Base-by-base conservation (phyloP, 202 grass and related monocot species). In the Bolboschoenoplectus hybrid region DNA sequence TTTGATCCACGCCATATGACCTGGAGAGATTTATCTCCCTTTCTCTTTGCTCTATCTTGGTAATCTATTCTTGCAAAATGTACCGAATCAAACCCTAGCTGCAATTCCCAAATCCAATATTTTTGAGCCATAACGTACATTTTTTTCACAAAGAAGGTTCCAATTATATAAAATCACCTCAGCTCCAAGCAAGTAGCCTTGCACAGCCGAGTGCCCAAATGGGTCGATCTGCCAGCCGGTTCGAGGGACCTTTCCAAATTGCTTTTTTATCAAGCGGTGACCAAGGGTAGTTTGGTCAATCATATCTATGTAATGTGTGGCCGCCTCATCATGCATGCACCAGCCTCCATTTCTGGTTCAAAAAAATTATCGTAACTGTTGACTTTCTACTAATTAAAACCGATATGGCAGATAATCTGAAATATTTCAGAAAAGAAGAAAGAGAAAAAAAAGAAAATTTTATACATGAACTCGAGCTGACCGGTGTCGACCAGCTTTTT, bases 1-100 rank as follows among this genome's bases (percentile, higher is more conserved):
- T 87, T 92, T 88, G 93, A 97, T 9, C 95, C 93, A 8, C 61
- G 85, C 95, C 95, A 97, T 91, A 97, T 93, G 76, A 97, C 93
- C 85, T 97, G 92, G 4, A 95, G 87, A 69, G 87, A 87, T 93
- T 95, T 97, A 19, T 92, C 87, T 74, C 8, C 86, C 87, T 95
- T 97, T 14, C 93, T 87, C 35, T 87, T 86, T 83, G 60, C 74
- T 65, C 95, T 95, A 60, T 97, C 95, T 87, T 97, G 95, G 84
- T 97, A 97, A 92, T 97, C 95, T 79, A 97, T 97, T 90, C 95
- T 92, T 87, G 93, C 91, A 88, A 97, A 97, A 88, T 97, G 95
- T 43, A 97, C 35, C 40, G 93, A 97, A 80, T 93, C 90, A 36
- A 97, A 97, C 58, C 92, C 93, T 88, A 97, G 87, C 95, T 97